Base-by-base conservation (phyloP, 2,329 filamentous ascomycete species). In the Periglandula ipomoeae region DNA sequence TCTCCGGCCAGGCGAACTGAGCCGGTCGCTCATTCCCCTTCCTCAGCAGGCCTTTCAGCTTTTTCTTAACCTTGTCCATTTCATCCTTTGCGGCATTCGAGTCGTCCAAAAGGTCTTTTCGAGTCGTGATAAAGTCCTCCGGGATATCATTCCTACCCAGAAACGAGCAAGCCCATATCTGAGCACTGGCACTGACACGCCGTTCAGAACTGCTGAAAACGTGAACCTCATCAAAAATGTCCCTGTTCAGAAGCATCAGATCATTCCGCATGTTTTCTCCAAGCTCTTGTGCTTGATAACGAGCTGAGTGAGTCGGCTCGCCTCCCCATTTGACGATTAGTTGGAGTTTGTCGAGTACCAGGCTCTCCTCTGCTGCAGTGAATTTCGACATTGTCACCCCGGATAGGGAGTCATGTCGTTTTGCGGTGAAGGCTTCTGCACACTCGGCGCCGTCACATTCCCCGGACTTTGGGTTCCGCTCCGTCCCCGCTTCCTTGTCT, bases 31-130 rank as follows among this genome's bases (percentile, higher is more conserved):
- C 87, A 53, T 89, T 88, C n/a, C 91, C 93, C 65, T 95, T 87
- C 26, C 93, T 83, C 50, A 98, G 69, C 19, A 98, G 75, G 1
- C 88, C 84, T 70, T 98, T 98, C 24, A 98, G 78, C 80, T 95
- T 96, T 79, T 98, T 98, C 76, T 98, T 98, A 49, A 98, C 93
- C 68, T 95, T 96, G 69, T 98, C 94, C 87, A 96, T 98, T 61
- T 95, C 89, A 64, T 98, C 93, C 65, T 98, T 98, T 50, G 93
- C 93, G 4, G 93, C 93, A 65, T 98, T 98, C 0, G 90, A 97
- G 63, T 98, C 93, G 64, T 98, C 93, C 3, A 98, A 72, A 6
- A 98, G 76, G 66, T 97, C 90, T 64, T 98, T 98, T 47, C 93
- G 84, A 49, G 97, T 84, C 30, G 82, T 85, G 54, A 98, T 95